Conservation (phyloP, 176 grass and related monocot species). For the Dactylis glomerata region DNA sequence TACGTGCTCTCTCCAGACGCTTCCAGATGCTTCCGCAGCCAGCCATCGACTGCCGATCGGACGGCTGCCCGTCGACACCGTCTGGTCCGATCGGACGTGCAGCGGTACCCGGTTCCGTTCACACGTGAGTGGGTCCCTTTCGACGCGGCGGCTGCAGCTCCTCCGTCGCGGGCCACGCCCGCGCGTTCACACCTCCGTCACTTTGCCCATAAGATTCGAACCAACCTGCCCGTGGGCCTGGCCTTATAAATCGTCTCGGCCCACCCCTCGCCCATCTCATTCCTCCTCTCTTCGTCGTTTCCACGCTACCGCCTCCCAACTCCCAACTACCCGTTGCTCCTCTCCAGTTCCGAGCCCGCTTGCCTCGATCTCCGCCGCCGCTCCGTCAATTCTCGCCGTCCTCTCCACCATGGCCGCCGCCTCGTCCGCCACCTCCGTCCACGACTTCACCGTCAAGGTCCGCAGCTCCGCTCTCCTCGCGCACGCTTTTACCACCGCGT, state of each 20-base stretch:
- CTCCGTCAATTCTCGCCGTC: not conserved
- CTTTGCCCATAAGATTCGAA: conserved; percentile 9
- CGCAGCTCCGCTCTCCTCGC: not conserved
- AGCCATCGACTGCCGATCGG: not conserved
- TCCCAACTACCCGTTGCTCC: conserved; percentile 5
- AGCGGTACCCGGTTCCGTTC: not conserved
- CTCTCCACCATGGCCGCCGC: conserved; percentile 65
- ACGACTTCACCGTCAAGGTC: conserved; percentile 97
- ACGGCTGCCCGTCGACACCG: not conserved
- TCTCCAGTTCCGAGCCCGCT: not conserved
- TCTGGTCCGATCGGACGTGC: not conserved
- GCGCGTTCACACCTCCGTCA: not conserved
- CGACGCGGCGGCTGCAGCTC: not conserved
- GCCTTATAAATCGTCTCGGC: conserved; percentile 27
- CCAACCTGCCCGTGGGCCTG: not conserved
- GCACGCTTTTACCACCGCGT: not conserved
- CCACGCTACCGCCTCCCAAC: conserved; percentile 21
- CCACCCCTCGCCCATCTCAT: not conserved
- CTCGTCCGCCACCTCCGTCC: conserved; percentile 58
- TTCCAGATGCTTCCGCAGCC: not conserved
- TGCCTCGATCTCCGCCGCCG: not conserved
- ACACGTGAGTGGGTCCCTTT: not conserved
- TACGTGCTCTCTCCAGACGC: not conserved
- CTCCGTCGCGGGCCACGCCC: not conserved
- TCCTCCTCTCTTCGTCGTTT: not conserved